Conservation (phyloP, 306 rosid species). For the Sindora glabra region DNA sequence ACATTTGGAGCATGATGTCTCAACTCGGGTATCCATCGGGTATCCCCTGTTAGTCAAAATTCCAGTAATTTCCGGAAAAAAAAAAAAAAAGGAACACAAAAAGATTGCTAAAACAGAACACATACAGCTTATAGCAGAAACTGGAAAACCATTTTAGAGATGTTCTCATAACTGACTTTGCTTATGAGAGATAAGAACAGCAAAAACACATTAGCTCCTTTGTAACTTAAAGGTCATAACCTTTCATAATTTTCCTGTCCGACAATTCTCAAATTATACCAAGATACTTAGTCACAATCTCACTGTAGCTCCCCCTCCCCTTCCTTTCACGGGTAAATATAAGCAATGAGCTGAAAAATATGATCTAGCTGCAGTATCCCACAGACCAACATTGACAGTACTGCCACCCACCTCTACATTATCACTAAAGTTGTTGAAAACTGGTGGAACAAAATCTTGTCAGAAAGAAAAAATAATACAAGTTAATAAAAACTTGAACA, state of each 20-base stretch:
- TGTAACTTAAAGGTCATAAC: conserved; percentile 90
- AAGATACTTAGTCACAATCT: too few species aligned
- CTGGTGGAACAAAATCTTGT: conserved; percentile 40
- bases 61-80: not conserved
- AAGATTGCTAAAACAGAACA: too few species aligned
- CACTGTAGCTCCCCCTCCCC: too few species aligned
- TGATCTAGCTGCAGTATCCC: conserved; percentile 73
- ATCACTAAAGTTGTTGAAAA: conserved; percentile 62
- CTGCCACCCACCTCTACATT: conserved; percentile 56
- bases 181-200: conserved; percentile 83
- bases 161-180: conserved; percentile 88
- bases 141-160: conserved; percentile 88
- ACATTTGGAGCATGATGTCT: conserved; percentile 72
- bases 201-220: conserved; percentile 93
- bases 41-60: conserved; percentile 34
- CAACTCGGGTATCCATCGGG: conserved; percentile 76
- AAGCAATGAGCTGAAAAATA: not conserved
- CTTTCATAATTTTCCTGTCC: conserved; percentile 96
- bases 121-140: too few species aligned
- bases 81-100: too few species aligned
- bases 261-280: conserved; percentile 11
- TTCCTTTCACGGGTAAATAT: not conserved
- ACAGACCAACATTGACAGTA: conserved; percentile 62
- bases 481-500: too few species aligned
- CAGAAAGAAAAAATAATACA: not conserved